Percentiles rank a stretch among this genome's conserved stretches.
These are phyloP conservation scores for Balansia obtecta DNA, from an alignment of 2,329 filamentous ascomycete species.

Conservation along the genomic window DNA sequence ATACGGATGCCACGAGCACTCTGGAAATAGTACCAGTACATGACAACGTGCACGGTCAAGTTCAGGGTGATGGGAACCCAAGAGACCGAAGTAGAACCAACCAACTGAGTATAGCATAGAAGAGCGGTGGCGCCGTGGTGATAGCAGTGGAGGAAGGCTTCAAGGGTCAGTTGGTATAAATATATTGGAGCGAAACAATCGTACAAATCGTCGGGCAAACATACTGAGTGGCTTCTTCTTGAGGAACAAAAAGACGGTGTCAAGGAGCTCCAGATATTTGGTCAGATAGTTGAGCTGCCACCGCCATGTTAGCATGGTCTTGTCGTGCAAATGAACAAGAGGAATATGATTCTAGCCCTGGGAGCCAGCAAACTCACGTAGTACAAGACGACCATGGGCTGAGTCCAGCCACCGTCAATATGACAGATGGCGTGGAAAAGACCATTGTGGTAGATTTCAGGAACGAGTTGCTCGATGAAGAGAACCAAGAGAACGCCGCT, in stretches of 20 bases:
- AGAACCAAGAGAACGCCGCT: slow-evolving; percentile 69
- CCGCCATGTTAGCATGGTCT: neutral
- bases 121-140: slow-evolving; percentile 95
- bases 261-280: slow-evolving; percentile 91
- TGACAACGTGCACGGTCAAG: slow-evolving; percentile 88
- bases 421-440: slow-evolving; percentile 85
- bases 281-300: slow-evolving; percentile 88
- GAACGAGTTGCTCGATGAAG: slow-evolving; percentile 83
- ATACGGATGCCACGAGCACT: slow-evolving; percentile 87
- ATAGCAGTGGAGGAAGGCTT: slow-evolving; percentile 95
- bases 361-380: slow-evolving; percentile 55
- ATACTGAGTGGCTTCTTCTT: slow-evolving; percentile 93
- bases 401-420: slow-evolving; percentile 75
- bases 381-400: slow-evolving; percentile 86
- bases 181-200: neutral
- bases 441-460: slow-evolving; percentile 67
- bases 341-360: neutral
- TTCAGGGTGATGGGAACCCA: slow-evolving; percentile 93
- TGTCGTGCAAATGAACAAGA: neutral
- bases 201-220: slow-evolving; percentile 5
- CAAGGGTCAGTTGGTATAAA: slow-evolving; percentile 19
- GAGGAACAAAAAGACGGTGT: slow-evolving; percentile 93
- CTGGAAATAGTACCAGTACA: slow-evolving; percentile 99
- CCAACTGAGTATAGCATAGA: slow-evolving; percentile 94
- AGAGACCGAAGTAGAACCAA: slow-evolving; percentile 83